A percentile compares a stretch with the other conserved stretches of the same genome.
These are phyloP conservation scores for Chrysoporthe deuterocubensis DNA, from an alignment of 2,329 filamentous ascomycete genomes.

Conservation along the genomic window DNA sequence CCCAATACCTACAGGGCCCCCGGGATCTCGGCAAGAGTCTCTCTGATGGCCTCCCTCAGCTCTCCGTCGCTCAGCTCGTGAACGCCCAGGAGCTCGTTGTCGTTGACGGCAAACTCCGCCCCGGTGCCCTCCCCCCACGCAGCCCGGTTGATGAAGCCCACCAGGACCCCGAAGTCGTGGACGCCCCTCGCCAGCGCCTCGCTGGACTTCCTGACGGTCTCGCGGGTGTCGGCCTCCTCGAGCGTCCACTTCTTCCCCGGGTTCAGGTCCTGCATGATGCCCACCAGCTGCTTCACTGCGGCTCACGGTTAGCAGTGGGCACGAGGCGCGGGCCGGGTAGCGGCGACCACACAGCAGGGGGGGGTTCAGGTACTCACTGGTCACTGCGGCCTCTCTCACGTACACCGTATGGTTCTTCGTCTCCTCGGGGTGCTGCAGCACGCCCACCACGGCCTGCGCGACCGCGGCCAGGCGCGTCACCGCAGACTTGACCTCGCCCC, in stretches of 20 bases:
- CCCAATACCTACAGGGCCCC: conserved; percentile 4
- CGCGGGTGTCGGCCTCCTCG: conserved; percentile 6
- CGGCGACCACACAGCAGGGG: not conserved
- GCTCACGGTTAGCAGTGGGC: not conserved
- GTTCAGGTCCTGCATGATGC: conserved; percentile 13
- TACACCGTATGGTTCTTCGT: conserved; percentile 57
- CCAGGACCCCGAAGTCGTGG: conserved; percentile 3
- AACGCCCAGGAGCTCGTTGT: conserved; percentile 23
- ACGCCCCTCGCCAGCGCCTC: conserved; percentile 13
- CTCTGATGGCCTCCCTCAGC: conserved; percentile 17
- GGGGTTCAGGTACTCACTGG: not conserved
- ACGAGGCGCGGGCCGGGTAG: not conserved
- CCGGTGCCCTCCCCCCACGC: conserved; percentile 10
- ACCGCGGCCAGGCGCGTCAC: conserved; percentile 51
- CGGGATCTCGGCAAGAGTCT: conserved; percentile 3
- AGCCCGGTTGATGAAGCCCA: conserved; percentile 7
- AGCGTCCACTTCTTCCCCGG: conserved; percentile 21
- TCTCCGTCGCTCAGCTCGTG: conserved; percentile 14
- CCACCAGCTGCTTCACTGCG: conserved; percentile 19
- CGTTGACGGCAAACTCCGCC: conserved; percentile 14
- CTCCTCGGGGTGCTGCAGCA: conserved; percentile 53
- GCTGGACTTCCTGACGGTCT: conserved; percentile 13
- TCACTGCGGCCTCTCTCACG: conserved; percentile 41
- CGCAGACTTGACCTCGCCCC: conserved; percentile 52
- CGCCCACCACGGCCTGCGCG: conserved; percentile 51